These are phyloP conservation scores for Pelargonium fulgidum DNA, from an alignment of 441 rosid genomes.

Conservation along the genomic window DNA sequence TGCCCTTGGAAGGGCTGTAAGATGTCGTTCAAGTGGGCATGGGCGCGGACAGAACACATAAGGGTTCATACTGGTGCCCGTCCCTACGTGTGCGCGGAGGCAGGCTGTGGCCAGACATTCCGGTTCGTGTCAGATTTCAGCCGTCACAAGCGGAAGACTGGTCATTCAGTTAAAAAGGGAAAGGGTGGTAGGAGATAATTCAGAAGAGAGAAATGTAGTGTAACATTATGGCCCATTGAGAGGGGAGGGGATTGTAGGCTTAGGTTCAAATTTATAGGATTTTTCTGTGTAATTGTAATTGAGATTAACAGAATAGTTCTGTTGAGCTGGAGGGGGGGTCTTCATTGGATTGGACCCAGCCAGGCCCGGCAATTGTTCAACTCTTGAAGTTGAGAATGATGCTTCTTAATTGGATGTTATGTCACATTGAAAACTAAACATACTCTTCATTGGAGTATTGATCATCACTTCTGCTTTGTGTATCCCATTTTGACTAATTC, in stretches of 20 bases:
- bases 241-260: conserved; percentile 24
- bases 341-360: conserved; percentile 19
- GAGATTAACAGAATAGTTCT: conserved; percentile 26
- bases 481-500: too few relatives aligned
- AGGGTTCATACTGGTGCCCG: conserved; percentile 99
- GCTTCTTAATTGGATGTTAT: conserved; percentile 5
- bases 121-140: conserved; percentile 95
- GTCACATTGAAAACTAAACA: background rate
- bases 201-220: conserved; percentile 13
- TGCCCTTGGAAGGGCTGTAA: conserved; percentile 99
- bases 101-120: conserved; percentile 92
- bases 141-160: conserved; percentile 94
- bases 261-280: conserved; percentile 24
- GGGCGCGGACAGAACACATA: conserved; percentile 95
- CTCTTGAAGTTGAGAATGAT: conserved; percentile 3
- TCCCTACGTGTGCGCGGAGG: conserved; percentile 76
- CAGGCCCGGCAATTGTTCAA: conserved; percentile 25
- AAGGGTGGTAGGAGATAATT: conserved; percentile 40
- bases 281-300: conserved; percentile 34
- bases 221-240: conserved; percentile 35
- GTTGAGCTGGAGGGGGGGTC: conserved; percentile 20
- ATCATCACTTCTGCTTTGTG: too few relatives aligned
- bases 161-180: conserved; percentile 72
- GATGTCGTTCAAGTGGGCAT: conserved; percentile 98
- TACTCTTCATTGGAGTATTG: background rate